Evolutionary conservation across 2,329 filamentous ascomycete genomes (phyloP).

Genomic region (Pseudophaeomoniella oleicola): DNA sequence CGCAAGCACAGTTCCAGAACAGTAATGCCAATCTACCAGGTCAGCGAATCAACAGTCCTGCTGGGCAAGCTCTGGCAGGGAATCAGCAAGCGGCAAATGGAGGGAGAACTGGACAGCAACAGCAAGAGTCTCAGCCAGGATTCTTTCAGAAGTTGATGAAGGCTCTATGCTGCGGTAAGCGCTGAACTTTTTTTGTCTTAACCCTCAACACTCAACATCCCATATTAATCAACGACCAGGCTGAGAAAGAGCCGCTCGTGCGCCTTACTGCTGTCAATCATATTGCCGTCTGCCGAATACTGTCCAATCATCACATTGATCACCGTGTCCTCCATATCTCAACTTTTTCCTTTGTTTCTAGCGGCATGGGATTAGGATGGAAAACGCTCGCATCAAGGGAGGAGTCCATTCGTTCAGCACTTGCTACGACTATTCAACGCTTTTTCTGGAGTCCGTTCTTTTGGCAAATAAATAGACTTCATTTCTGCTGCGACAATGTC

Average conservation of each 20-base stretch:
- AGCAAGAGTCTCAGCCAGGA: conserved; percentile 59
- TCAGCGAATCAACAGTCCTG: conserved; percentile 42
- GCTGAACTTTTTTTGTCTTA: conserved; percentile 8
- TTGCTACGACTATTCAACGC: neutral
- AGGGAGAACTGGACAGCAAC: conserved; percentile 25
- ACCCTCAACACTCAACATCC: conserved; percentile 5
- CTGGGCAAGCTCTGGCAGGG: conserved; percentile 43
- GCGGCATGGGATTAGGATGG: neutral
- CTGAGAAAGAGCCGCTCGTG: neutral
- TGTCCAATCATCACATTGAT: neutral
- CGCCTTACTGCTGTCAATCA: neutral
- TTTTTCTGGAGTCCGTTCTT: neutral
- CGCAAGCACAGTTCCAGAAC: conserved; percentile 92
- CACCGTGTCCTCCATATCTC: neutral
- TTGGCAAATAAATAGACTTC: neutral
- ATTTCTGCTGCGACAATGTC: neutral
- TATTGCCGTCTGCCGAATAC: neutral
- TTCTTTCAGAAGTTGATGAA: conserved; percentile 90
- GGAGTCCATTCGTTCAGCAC: neutral
- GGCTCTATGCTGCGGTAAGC: conserved; percentile 70
- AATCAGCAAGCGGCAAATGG: conserved; percentile 28
- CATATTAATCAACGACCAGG: neutral
- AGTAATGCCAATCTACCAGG: conserved; percentile 71
- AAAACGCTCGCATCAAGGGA: neutral
- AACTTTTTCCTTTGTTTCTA: neutral